phyloP scores from a whole-genome alignment of 345 rosid genomes.

The Kernera saxatilis region DNA sequence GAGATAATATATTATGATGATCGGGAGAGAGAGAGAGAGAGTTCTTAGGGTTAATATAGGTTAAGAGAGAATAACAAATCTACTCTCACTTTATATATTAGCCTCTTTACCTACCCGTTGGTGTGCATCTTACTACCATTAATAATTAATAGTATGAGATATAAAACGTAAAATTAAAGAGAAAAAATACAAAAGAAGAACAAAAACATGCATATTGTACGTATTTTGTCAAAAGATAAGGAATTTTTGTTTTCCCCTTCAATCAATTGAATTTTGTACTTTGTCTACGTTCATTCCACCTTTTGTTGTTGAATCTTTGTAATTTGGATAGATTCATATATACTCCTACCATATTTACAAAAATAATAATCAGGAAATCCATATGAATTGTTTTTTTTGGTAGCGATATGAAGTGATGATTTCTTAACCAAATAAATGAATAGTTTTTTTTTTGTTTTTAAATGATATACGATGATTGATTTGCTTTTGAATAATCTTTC shows the following conservation, averaged over 20 bases:
- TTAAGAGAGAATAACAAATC: constrained; percentile 9
- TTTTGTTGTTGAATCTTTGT: neutral
- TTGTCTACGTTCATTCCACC: neutral
- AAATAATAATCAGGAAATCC: neutral
- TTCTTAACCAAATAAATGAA: neutral
- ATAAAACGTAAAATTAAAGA: neutral
- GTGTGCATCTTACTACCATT: neutral
- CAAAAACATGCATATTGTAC: constrained; percentile 8
- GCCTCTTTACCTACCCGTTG: constrained; percentile 48
- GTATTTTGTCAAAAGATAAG: neutral
- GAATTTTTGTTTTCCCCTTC: neutral
- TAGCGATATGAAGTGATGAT: neutral
- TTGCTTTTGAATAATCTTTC: constrained; percentile 27
- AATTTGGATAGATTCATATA: neutral
- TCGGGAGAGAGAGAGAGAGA: neutral
- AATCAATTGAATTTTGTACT: neutral
- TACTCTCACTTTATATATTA: constrained; percentile 48
- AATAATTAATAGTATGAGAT: neutral
- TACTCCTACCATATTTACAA: neutral
- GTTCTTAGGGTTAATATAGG: neutral
- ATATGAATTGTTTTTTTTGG: neutral
- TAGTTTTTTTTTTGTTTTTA: constrained; percentile 32
- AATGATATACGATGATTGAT: constrained; percentile 18
- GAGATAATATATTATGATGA: neutral
- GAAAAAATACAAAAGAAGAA: constrained; percentile 4